Conservation (phyloP, 2,329 filamentous ascomycete genomes). For the Akanthomyces muscarius region DNA sequence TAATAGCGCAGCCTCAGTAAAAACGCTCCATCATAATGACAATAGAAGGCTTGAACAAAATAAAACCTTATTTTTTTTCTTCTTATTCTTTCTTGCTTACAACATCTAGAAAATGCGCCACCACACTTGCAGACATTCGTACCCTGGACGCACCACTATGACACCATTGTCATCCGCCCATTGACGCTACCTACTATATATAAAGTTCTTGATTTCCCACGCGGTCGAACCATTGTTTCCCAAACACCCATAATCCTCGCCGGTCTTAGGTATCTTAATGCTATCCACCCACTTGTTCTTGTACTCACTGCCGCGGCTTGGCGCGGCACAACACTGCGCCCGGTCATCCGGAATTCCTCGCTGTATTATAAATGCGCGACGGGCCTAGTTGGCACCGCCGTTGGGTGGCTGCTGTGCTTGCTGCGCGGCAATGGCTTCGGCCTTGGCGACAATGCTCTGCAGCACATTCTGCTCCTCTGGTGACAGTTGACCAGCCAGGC, state of each 20-base stretch:
- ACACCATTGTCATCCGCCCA: background rate
- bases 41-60: background rate
- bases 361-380: background rate
- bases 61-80: slow-evolving; percentile 6
- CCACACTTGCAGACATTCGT: background rate
- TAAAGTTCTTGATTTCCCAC: background rate
- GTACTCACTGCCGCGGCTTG: background rate
- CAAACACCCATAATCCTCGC: slow-evolving; percentile 13
- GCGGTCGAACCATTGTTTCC: background rate
- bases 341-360: background rate
- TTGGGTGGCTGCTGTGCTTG: slow-evolving; percentile 18
- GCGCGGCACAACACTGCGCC: background rate
- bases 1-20: background rate
- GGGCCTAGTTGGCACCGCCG: slow-evolving; percentile 21
- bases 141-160: background rate
- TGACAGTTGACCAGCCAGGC: slow-evolving; percentile 72
- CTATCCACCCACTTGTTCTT: slow-evolving; percentile 12
- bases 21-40: background rate
- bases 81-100: background rate
- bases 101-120: background rate
- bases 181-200: slow-evolving; percentile 12
- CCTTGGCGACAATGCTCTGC: slow-evolving; percentile 69
- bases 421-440: slow-evolving; percentile 39
- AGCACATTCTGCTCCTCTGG: slow-evolving; percentile 78
- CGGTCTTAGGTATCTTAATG: slow-evolving; percentile 16